A percentile compares a stretch with the other conserved stretches of the same genome.
These are phyloP conservation scores for Chalciporus pseudorubinellus DNA, from an alignment of 768 basidiomycete species.

Conservation along the genomic window DNA sequence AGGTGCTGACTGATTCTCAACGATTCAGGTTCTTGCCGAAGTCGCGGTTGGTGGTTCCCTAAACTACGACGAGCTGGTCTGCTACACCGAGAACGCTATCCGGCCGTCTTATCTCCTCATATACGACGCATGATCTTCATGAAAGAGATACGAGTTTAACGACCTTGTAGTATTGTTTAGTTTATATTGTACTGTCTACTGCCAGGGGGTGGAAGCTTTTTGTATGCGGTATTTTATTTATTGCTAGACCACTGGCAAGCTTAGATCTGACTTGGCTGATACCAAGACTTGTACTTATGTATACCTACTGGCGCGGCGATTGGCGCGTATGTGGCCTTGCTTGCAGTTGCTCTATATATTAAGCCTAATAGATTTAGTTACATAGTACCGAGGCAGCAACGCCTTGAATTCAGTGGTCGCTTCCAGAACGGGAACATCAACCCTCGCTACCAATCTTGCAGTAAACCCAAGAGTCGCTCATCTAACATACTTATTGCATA, in stretches of 20 bases:
- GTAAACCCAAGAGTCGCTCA: no score
- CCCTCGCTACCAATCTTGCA: no score
- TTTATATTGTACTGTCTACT: neutral
- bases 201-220: neutral
- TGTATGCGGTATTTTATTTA: constrained; percentile 5
- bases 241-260: neutral
- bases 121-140: constrained; percentile 46
- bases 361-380: no score
- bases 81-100: constrained; percentile 70
- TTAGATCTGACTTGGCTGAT: neutral
- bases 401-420: no score
- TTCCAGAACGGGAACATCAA: no score
- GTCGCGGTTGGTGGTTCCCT: constrained; percentile 52
- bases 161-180: neutral
- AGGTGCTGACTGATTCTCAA: neutral
- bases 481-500: no score
- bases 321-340: no score
- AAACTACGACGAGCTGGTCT: constrained; percentile 71
- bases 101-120: constrained; percentile 69
- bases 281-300: neutral
- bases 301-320: no score
- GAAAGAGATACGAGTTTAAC: neutral
- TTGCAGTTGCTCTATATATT: no score
- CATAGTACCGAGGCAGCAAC: no score
- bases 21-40: constrained; percentile 61